Percentiles rank a stretch among this genome's conserved stretches.
phyloP scores from a whole-genome alignment of 495 filamentous ascomycete genomes.

The Apiosordaria backusii region DNA sequence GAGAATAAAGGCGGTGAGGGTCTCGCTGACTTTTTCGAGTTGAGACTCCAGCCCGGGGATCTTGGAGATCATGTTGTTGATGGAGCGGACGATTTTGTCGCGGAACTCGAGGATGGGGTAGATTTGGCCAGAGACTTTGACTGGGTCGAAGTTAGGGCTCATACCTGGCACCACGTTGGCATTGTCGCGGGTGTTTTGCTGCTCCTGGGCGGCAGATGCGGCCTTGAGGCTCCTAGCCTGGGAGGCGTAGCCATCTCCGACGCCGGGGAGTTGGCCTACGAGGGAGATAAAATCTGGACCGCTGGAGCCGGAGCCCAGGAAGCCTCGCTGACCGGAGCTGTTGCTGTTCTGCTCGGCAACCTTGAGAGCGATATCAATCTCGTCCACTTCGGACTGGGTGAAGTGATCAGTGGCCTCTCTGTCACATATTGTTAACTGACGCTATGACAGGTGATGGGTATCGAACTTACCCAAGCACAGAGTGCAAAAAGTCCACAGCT shows the following conservation, averaged over 20 bases:
- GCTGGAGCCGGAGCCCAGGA: slow-evolving; percentile 40
- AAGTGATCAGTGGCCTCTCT: slow-evolving; percentile 89
- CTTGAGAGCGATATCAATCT: slow-evolving; percentile 74
- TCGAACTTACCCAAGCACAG: slow-evolving; percentile 66
- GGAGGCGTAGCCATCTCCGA: slow-evolving; percentile 63
- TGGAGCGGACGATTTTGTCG: slow-evolving; percentile 82
- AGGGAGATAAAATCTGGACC: slow-evolving; percentile 62
- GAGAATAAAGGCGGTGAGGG: slow-evolving; percentile 83
- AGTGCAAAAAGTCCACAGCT: slow-evolving; percentile 93
- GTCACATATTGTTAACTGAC: not conserved
- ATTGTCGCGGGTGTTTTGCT: slow-evolving; percentile 50
- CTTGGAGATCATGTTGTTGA: slow-evolving; percentile 81
- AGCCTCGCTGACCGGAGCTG: slow-evolving; percentile 36
- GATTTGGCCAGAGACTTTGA: slow-evolving; percentile 75
- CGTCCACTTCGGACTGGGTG: slow-evolving; percentile 89
- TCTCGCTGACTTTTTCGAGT: slow-evolving; percentile 88
- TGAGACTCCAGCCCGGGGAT: slow-evolving; percentile 84
- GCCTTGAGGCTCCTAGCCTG: slow-evolving; percentile 76
- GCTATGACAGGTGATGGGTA: not conserved
- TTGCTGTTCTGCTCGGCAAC: slow-evolving; percentile 43
- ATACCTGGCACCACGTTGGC: slow-evolving; percentile 60
- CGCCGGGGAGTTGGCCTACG: slow-evolving; percentile 73
- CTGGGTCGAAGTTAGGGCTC: slow-evolving; percentile 73
- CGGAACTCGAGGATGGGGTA: slow-evolving; percentile 94
- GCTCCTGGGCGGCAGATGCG: slow-evolving; percentile 69